Evolutionary conservation across 2,329 filamentous ascomycete genomes (phyloP).

Genomic region (Colletotrichum sp.): DNA sequence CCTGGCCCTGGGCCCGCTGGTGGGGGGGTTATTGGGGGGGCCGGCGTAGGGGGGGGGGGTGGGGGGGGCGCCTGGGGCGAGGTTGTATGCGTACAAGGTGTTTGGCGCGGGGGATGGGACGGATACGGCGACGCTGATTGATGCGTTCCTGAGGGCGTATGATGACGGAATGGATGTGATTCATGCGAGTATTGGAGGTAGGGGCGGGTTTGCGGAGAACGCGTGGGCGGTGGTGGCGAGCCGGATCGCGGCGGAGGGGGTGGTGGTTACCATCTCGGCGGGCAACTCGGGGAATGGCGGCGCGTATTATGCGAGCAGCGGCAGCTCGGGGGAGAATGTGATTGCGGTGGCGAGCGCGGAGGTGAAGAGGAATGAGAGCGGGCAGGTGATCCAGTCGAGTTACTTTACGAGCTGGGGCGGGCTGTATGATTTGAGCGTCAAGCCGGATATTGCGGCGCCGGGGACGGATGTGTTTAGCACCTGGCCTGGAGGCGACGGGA

Average conservation of each 20-base stretch:
- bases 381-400: conserved; percentile 27
- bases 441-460: conserved; percentile 48
- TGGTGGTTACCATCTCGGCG: conserved; percentile 44
- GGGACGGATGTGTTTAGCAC: conserved; percentile 47
- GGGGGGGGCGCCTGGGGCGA: conserved; percentile 28
- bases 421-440: conserved; percentile 35
- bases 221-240: conserved; percentile 43
- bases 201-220: conserved; percentile 33
- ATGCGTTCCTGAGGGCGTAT: conserved; percentile 30
- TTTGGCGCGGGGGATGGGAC: conserved; percentile 21
- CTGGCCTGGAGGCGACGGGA: conserved; percentile 26
- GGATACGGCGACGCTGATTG: conserved; percentile 16
- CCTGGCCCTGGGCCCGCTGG: too few species aligned
- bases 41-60: too few species aligned
- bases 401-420: conserved; percentile 45
- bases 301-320: conserved; percentile 41
- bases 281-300: conserved; percentile 46
- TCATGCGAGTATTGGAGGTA: conserved; percentile 25
- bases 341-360: conserved; percentile 45
- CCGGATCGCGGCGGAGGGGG: conserved; percentile 45
- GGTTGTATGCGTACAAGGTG: conserved; percentile 28
- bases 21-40: too few species aligned
- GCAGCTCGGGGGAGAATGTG: conserved; percentile 40
- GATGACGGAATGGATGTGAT: conserved; percentile 34
- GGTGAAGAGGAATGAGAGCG: neutral